Evolutionary conservation across 1,139 yeast genomes (phyloP).

Genomic region (Magnusiomyces suaveolens): DNA sequence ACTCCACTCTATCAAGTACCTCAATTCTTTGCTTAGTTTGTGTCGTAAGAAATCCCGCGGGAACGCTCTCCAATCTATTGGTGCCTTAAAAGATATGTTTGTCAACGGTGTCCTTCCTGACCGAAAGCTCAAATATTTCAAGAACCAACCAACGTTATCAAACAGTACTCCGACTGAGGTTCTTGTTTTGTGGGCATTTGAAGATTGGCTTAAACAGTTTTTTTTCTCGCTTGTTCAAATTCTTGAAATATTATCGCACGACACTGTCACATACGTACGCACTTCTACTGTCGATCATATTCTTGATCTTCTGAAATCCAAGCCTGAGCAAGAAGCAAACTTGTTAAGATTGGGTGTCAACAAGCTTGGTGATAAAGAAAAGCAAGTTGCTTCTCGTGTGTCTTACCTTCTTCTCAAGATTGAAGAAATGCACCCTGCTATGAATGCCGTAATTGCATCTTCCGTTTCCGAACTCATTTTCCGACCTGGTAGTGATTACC

Average conservation of each 20-base stretch:
- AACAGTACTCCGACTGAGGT: constrained; percentile 35
- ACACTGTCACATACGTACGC: constrained; percentile 86
- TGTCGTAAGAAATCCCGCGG: constrained; percentile 91
- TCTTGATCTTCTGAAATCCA: constrained; percentile 67
- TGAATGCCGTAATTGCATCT: constrained; percentile 74
- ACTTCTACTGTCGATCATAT: constrained; percentile 66
- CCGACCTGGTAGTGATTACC: constrained; percentile 70
- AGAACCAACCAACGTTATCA: constrained; percentile 54
- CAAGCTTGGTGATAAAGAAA: constrained; percentile 86
- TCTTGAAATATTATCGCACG: constrained; percentile 69
- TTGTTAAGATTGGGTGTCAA: constrained; percentile 81
- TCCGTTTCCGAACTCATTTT: constrained; percentile 73
- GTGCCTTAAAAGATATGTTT: constrained; percentile 81
- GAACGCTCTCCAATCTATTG: constrained; percentile 83
- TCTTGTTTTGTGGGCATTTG: constrained; percentile 72
- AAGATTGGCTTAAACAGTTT: constrained; percentile 71
- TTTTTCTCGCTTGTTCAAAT: constrained; percentile 64
- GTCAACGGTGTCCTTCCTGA: constrained; percentile 60
- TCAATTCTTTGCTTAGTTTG: constrained; percentile 65
- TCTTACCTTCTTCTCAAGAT: constrained; percentile 71
- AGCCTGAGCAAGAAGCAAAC: constrained; percentile 96
- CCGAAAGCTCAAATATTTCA: constrained; percentile 70
- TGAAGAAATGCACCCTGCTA: constrained; percentile 91
- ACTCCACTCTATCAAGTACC: constrained; percentile 72
- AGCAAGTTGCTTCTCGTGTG: constrained; percentile 82